These are phyloP conservation scores for Cubamyces sp. DNA, from an alignment of 768 basidiomycete genomes.

Conservation along the genomic window DNA sequence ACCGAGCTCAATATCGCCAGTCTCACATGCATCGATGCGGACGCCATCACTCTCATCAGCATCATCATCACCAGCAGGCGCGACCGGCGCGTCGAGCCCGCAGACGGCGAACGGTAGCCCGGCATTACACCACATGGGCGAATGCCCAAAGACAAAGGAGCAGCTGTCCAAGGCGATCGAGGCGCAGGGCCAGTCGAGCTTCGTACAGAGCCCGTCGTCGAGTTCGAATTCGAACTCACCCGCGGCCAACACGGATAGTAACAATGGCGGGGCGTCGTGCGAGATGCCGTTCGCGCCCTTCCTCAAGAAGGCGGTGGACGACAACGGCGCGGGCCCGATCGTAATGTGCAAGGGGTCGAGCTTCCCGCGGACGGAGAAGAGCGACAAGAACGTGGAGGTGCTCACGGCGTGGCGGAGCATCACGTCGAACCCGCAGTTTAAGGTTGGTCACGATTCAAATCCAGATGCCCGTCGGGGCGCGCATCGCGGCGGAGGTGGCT, in stretches of 20 bases:
- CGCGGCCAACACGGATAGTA: conserved; percentile 9
- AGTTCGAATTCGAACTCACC: conserved; percentile 29
- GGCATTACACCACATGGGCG: conserved; percentile 18
- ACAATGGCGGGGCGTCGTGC: conserved; percentile 21
- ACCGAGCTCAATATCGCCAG: conserved; percentile 52
- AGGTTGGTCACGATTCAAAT: conserved; percentile 48
- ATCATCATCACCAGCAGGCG: conserved; percentile 24
- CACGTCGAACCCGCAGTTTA: conserved; percentile 73
- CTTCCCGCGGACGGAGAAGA: conserved; percentile 70
- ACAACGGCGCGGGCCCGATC: conserved; percentile 41
- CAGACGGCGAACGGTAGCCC: conserved; percentile 34
- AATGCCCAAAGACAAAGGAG: conserved; percentile 59
- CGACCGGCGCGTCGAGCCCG: conserved; percentile 10
- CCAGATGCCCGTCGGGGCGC: background rate
- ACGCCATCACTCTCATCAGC: conserved; percentile 25
- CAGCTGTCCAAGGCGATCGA: conserved; percentile 56
- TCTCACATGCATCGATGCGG: conserved; percentile 48
- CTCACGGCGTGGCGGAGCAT: conserved; percentile 80
- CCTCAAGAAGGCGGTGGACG: conserved; percentile 44
- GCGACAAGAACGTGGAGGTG: conserved; percentile 76
- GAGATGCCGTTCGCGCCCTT: conserved; percentile 31
- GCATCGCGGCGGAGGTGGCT: conserved; percentile 16
- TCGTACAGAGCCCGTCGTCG: conserved; percentile 39
- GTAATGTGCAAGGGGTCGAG: conserved; percentile 69
- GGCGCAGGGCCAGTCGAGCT: conserved; percentile 62